Evolutionary conservation across 371 early-diverging fungal genomes (phyloP).

Genomic region (Dipsacomyces acuminosporus): DNA sequence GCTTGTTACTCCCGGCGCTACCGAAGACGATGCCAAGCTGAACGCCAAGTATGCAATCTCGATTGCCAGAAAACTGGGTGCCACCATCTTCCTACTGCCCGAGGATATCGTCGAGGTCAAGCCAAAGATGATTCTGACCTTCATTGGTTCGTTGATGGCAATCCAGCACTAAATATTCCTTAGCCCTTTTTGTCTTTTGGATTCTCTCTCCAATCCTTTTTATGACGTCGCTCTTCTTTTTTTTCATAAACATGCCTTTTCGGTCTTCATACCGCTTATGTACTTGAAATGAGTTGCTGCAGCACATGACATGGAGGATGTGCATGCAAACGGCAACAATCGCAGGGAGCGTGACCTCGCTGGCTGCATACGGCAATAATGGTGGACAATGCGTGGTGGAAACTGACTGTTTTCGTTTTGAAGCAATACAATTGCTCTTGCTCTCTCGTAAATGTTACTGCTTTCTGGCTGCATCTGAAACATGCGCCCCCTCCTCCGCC

Average conservation of each 20-base stretch:
- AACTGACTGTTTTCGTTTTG: too few species aligned
- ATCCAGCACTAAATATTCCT: constrained; percentile 47
- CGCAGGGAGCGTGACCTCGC: too few species aligned
- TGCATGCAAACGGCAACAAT: constrained; percentile 14
- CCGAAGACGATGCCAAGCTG: constrained; percentile 80
- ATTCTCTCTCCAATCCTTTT: background rate
- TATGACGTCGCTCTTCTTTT: background rate
- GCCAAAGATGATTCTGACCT: constrained; percentile 88
- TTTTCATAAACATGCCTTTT: background rate
- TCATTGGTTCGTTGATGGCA: constrained; percentile 86
- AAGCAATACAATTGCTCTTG: too few species aligned
- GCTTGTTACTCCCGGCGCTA: constrained; percentile 69
- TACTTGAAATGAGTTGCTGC: constrained; percentile 1
- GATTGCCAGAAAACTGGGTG: constrained; percentile 94
- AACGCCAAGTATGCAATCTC: constrained; percentile 96
- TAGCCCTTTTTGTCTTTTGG: background rate
- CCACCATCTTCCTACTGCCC: constrained; percentile 95
- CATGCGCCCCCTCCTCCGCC: too few species aligned
- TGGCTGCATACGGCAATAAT: too few species aligned
- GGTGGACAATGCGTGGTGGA: too few species aligned
- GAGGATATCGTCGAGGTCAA: constrained; percentile 95
- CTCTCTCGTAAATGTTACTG: too few species aligned
- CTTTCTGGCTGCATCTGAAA: too few species aligned
- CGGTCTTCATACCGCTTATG: constrained; percentile 1
- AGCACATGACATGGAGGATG: constrained; percentile 30